A percentile compares a stretch with the other conserved stretches of the same genome.
phyloP scores from a whole-genome alignment of 139 green algal species.

The Auxenochlorella protothecoides region DNA sequence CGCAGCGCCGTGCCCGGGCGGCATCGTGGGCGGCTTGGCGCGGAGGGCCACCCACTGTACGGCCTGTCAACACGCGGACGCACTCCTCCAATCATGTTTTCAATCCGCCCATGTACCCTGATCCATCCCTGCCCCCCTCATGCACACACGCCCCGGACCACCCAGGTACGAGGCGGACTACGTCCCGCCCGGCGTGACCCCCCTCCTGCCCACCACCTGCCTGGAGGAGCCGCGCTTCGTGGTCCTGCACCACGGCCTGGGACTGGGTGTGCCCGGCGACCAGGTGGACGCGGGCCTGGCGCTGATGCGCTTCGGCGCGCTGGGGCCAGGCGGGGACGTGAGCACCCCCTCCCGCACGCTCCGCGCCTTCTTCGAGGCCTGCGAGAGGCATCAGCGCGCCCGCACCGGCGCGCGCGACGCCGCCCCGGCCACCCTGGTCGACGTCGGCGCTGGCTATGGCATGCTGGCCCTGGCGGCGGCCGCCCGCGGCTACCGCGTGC shows the following conservation, averaged over 20 bases:
- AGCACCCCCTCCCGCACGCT: too few species aligned
- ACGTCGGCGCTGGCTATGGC: constrained; percentile 67
- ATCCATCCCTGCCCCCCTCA: too few species aligned
- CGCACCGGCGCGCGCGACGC: constrained; percentile 28
- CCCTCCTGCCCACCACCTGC: constrained; percentile 52
- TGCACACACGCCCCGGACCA: too few species aligned
- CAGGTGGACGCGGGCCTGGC: constrained; percentile 50
- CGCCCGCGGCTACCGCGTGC: constrained; percentile 45
- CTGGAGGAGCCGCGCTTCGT: constrained; percentile 60
- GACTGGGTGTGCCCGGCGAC: constrained; percentile 27
- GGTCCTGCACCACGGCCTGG: constrained; percentile 34
- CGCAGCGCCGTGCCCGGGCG: too few species aligned
- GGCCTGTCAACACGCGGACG: too few species aligned
- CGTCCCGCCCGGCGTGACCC: constrained; percentile 1
- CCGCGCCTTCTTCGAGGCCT: constrained; percentile 65
- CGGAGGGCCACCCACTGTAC: too few species aligned
- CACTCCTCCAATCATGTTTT: too few species aligned
- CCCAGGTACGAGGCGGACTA: not conserved
- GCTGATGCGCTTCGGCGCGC: not conserved
- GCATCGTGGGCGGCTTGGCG: too few species aligned
- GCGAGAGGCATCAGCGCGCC: constrained; percentile 28
- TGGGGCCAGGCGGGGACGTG: too few species aligned
- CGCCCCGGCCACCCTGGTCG: constrained; percentile 38
- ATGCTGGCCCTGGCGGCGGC: constrained; percentile 69
- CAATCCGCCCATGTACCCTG: too few species aligned